phyloP scores from a whole-genome alignment of 495 filamentous ascomycete genomes.

The Darksidea phi region DNA sequence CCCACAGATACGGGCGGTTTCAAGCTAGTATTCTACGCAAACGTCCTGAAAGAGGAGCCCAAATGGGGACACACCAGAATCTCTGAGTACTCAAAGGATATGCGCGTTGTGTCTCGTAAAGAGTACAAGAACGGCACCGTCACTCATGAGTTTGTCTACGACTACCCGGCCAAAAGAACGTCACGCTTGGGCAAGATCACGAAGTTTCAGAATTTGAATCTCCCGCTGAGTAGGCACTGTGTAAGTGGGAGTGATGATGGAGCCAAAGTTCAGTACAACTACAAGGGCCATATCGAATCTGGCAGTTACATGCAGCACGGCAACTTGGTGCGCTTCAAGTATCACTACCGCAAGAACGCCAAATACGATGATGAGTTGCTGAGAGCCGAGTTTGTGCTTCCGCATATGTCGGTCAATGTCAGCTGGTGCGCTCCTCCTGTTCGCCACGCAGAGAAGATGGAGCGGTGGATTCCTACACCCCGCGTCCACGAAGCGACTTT shows the following conservation, averaged over 20 bases:
- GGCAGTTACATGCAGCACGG: conserved; percentile 58
- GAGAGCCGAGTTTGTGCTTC: conserved; percentile 56
- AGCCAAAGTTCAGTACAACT: conserved; percentile 55
- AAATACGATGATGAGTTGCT: conserved; percentile 58
- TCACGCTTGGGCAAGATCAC: conserved; percentile 26
- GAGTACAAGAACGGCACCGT: conserved; percentile 51
- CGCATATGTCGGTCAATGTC: conserved; percentile 56
- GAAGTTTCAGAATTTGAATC: conserved; percentile 36
- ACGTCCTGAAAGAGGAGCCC: conserved; percentile 31
- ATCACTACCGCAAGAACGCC: conserved; percentile 58
- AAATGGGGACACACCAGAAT: conserved; percentile 45
- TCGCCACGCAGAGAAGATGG: conserved; percentile 53
- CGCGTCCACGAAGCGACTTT: conserved; percentile 61
- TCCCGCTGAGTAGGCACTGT: conserved; percentile 53
- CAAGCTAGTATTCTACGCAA: conserved; percentile 34
- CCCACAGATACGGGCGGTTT: conserved; percentile 20
- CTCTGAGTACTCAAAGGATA: conserved; percentile 51
- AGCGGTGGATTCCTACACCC: conserved; percentile 60
- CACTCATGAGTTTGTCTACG: conserved; percentile 55
- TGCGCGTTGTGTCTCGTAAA: conserved; percentile 50
- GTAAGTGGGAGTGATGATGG: conserved; percentile 50
- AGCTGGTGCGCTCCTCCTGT: conserved; percentile 60
- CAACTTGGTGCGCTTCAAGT: conserved; percentile 57
- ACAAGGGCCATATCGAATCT: conserved; percentile 54
- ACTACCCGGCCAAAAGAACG: conserved; percentile 37